A percentile compares a stretch with the other conserved stretches of the same genome.
These are phyloP conservation scores for Pinus albicaulis DNA, from an alignment of 75 land plant species.

Conservation along the genomic window DNA sequence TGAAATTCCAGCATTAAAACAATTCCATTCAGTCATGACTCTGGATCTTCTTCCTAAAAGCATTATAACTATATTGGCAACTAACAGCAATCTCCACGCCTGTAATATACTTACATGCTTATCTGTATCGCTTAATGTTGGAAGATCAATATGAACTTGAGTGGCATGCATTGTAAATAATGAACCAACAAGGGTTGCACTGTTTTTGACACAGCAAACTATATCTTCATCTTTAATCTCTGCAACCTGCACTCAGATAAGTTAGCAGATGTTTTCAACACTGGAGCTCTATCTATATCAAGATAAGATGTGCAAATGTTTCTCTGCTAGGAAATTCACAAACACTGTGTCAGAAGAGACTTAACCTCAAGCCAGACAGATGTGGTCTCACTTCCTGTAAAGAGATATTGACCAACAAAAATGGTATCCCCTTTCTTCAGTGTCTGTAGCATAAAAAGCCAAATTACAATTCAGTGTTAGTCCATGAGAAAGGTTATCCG, in stretches of 20 bases:
- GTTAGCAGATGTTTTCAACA: neutral
- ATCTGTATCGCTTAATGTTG: constrained; percentile 82
- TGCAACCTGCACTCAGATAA: constrained; percentile 49
- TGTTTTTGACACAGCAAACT: constrained; percentile 74
- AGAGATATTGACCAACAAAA: constrained; percentile 93
- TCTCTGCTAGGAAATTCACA: neutral
- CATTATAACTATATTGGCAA: neutral
- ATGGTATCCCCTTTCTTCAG: constrained; percentile 86
- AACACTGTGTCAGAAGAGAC: neutral
- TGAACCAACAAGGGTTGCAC: constrained; percentile 72
- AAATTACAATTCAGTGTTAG: neutral
- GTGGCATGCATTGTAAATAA: constrained; percentile 85
- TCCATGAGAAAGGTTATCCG: neutral
- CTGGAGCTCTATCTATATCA: neutral
- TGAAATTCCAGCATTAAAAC: neutral
- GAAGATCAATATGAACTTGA: constrained; percentile 71
- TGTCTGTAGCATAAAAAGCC: constrained; percentile 40
- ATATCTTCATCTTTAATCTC: constrained; percentile 78
- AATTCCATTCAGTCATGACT: neutral
- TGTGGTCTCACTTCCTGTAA: constrained; percentile 97
- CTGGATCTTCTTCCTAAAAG: neutral
- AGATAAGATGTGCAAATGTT: neutral
- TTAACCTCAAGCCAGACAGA: constrained; percentile 95
- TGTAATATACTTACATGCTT: constrained; percentile 47
- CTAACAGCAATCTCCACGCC: neutral